Conservation (phyloP, 2,329 filamentous ascomycete genomes). For the Penicillium sp. region DNA sequence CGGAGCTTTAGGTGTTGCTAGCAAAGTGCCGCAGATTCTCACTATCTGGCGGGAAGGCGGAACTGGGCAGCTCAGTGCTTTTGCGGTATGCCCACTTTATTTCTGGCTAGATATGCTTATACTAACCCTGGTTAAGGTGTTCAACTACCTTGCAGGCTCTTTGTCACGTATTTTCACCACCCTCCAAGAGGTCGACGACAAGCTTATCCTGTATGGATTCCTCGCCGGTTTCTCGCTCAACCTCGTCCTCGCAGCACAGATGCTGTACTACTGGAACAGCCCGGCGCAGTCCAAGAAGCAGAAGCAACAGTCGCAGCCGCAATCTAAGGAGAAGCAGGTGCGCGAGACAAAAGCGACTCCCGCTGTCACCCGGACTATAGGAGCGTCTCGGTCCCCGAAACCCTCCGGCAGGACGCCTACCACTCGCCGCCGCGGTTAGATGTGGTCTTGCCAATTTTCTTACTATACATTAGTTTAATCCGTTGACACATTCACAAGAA, state of each 20-base stretch:
- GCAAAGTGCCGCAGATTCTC: slow-evolving; percentile 91
- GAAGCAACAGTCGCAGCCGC: slow-evolving; percentile 24
- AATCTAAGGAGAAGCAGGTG: slow-evolving; percentile 33
- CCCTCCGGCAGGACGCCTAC: slow-evolving; percentile 55
- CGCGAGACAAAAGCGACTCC: slow-evolving; percentile 34
- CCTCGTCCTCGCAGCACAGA: slow-evolving; percentile 81
- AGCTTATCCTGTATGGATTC: slow-evolving; percentile 94
- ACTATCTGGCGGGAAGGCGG: slow-evolving; percentile 84
- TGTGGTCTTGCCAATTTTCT: slow-evolving; percentile 25
- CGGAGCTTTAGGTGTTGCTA: slow-evolving; percentile 80
- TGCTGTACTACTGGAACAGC: slow-evolving; percentile 95
- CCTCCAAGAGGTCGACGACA: slow-evolving; percentile 94
- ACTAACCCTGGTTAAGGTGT: slow-evolving; percentile 66
- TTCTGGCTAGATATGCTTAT: neutral
- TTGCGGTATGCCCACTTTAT: slow-evolving; percentile 70
- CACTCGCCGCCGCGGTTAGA: slow-evolving; percentile 60
- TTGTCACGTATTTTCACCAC: slow-evolving; percentile 97
- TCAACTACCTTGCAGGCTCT: slow-evolving; percentile 95
- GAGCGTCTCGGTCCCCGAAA: slow-evolving; percentile 49
- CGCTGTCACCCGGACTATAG: slow-evolving; percentile 43
- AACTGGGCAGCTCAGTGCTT: slow-evolving; percentile 94
- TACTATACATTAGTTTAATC: slow-evolving; percentile 22
- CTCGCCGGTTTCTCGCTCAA: slow-evolving; percentile 91
- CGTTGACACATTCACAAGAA: slow-evolving; percentile 10
- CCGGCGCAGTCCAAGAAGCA: slow-evolving; percentile 47